Evolutionary conservation across 805 yeast species (phyloP), one percentile per base, ranked within the genome.

Genomic region (Kazachstania bromeliacearum): DNA sequence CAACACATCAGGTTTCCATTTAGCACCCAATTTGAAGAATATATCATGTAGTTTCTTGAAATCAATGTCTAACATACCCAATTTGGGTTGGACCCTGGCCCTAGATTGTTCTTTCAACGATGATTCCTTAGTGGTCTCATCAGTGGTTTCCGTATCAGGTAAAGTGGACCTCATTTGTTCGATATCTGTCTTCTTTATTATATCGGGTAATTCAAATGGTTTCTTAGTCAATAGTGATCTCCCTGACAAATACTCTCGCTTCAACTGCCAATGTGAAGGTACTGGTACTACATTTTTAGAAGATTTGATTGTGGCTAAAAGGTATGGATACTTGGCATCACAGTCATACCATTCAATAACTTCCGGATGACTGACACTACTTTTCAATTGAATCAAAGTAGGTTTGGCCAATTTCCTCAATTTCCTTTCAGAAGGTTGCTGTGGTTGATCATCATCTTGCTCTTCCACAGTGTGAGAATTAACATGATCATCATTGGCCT

Each of bases 11-110:
- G 96, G 96, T 47, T 76, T 79, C 63, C 63, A 58, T 20, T 46
- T 40, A 0, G 77, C 66, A 50, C 89, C 95, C 48, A 71, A 63
- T 52, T 79, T 79, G 68, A 85, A 88, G 51, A 89, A 88, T 0
- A 96, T 95, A 55, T 84, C 83, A 52, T 85, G 77, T 15, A 89
- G 59, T 44, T 76, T 81, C 43, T 73, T 79, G 53, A 81, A 88
- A 57, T 89, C 96, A 17, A 92, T 71, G 54, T 89, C 97, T 16
- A 89, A 57, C 35, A 77, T 67, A 1, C 94, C 94, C 76, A 85
- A 67, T 53, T 84, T 85, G 0, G 96, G 96, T 55, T 85, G 96
- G 0, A 87, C 94, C 35, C 82, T 68, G 38, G 83, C 89, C 43
- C 96, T 68, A 55, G 79, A 79, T 50, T 72, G 68, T 49, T 83